A percentile compares a stretch with the other conserved stretches of the same genome.
Evolutionary conservation across 306 rosid genomes (phyloP).

Genomic region (Echinosophora koreensis): DNA sequence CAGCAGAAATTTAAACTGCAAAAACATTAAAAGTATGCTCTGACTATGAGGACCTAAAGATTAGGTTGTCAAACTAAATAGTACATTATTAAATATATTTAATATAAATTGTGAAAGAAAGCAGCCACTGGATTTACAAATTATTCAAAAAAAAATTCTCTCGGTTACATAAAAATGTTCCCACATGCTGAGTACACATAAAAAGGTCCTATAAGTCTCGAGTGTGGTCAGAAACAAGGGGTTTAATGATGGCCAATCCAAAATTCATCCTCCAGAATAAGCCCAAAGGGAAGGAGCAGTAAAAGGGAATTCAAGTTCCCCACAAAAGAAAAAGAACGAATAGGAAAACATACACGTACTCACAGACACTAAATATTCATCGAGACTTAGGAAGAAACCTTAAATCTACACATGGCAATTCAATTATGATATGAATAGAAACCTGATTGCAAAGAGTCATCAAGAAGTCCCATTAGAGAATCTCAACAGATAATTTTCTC

Average conservation of each 20-base stretch:
- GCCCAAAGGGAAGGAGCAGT: background rate
- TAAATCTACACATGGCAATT: background rate
- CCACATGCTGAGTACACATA: background rate
- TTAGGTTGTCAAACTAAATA: background rate
- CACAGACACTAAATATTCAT: background rate
- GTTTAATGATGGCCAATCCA: constrained; percentile 12
- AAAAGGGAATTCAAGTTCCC: constrained; percentile 11
- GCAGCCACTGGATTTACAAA: background rate
- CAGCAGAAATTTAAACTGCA: constrained; percentile 37
- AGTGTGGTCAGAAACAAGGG: constrained; percentile 15
- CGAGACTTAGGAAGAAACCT: background rate
- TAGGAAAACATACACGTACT: background rate
- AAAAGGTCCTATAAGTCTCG: background rate
- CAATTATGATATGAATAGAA: background rate
- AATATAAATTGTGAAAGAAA: background rate
- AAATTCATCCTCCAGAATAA: constrained; percentile 18
- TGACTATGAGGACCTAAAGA: constrained; percentile 4
- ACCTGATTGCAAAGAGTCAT: background rate
- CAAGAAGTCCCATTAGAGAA: constrained; percentile 17
- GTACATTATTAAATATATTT: constrained; percentile 8
- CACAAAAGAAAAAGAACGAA: constrained; percentile 8
- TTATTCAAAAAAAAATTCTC: background rate
- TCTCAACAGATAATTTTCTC: background rate
- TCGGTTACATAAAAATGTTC: background rate
- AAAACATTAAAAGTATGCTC: constrained; percentile 23